phyloP scores from a whole-genome alignment of 441 rosid genomes.

The Viola pubescens region DNA sequence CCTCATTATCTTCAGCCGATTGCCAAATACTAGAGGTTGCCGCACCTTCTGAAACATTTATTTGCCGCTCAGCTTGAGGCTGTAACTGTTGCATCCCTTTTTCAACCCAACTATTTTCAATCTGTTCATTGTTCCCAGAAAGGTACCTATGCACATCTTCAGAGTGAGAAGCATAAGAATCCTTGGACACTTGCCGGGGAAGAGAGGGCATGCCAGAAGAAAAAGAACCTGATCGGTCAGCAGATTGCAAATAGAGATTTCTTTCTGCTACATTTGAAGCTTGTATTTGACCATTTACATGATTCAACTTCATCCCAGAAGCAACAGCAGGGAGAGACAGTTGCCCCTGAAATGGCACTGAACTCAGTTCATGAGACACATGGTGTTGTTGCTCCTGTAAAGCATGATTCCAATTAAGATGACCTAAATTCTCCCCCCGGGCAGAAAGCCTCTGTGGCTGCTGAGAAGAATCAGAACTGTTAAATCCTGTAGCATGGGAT shows the following conservation, averaged over 20 bases:
- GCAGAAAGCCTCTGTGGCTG: conserved; percentile 27
- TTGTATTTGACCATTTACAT: conserved; percentile 17
- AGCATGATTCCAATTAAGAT: conserved; percentile 23
- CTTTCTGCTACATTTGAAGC: conserved; percentile 17
- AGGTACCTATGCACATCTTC: conserved; percentile 16
- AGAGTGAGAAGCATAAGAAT: conserved; percentile 12
- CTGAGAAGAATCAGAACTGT: conserved; percentile 27
- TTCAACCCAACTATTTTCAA: conserved; percentile 31
- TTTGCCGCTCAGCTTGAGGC: conserved; percentile 22
- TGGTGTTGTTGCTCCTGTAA: conserved; percentile 29
- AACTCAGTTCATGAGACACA: conserved; percentile 22
- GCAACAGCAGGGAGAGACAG: conserved; percentile 24
- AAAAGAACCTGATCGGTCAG: conserved; percentile 17
- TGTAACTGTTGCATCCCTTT: conserved; percentile 24
- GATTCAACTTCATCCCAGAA: conserved; percentile 30
- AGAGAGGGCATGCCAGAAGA: conserved; percentile 19
- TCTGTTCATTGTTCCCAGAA: conserved; percentile 24
- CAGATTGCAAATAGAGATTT: conserved; percentile 17
- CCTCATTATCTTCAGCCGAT: conserved; percentile 28
- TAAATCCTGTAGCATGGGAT: conserved; percentile 28
- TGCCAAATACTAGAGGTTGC: conserved; percentile 26
- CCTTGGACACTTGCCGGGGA: conserved; percentile 14
- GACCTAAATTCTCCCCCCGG: conserved; percentile 24
- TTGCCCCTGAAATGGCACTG: conserved; percentile 16
- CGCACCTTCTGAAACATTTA: conserved; percentile 20